Evolutionary conservation across 208 protist species (phyloP), one percentile per base, ranked within the genome.

Genomic region (Leptomonas seymouri): DNA sequence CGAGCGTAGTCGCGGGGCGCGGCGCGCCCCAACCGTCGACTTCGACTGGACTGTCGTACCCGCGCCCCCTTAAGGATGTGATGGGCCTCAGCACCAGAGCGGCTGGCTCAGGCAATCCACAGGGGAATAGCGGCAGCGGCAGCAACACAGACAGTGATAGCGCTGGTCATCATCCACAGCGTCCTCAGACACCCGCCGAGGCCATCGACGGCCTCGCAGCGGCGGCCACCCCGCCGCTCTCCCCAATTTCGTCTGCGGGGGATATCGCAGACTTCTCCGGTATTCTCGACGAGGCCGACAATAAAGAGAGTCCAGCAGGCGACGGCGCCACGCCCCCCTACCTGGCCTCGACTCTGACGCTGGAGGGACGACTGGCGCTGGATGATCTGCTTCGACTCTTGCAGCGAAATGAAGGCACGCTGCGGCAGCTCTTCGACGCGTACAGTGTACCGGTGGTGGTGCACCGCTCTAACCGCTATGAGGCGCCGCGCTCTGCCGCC

Each of bases 361-460:
- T 8, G 3, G 46, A 67, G 31, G 71, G 50, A 15, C 44, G 41
- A 23, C 56, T 71, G 18, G 79, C 74, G 1, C 62, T 77, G 18
- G 86, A 92, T 53, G 77, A 77, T 4, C 63, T 88, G 25, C 69
- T 94, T 1, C 64, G 64, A 11, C 71, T 90, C 3, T 69, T 94
- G 36, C 58, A 70, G 45, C 56, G 55, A 21, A 95, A 95, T 66
- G 90, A 95, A 45, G 39, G 61, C 6, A 56, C 76, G n/a, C 63
- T 95, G 31, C 76, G 71, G 12, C 76, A 85, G 48, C 78, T 95
- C 45, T 95, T 95, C 71, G 54, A 81, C n/a, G 80, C 78, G 0
- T 91, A 85, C 73, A 85, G 81, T 36, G 73, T 72, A 39, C 74
- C 67, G 27, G 65, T 74, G 42, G 55, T 64, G 23, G 71, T 87